phyloP scores from a whole-genome alignment of 2,329 filamentous ascomycete genomes.

The Colletotrichum eremochloae region DNA sequence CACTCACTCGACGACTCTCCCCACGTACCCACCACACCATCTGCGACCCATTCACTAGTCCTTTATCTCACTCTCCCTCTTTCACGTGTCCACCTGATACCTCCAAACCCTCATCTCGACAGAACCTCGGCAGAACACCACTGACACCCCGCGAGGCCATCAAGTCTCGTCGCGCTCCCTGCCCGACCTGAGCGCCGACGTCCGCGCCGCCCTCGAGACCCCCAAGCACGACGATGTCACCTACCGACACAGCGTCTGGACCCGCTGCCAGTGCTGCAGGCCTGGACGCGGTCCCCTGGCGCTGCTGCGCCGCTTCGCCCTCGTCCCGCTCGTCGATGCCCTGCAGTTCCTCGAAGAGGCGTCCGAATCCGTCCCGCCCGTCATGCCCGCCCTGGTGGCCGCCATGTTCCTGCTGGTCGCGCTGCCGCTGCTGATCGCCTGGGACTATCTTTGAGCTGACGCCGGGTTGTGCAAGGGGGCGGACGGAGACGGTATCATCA shows the following conservation, averaged over 20 bases:
- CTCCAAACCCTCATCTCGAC: neutral
- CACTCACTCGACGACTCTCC: neutral
- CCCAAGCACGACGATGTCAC: slow-evolving; percentile 36
- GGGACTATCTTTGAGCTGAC: slow-evolving; percentile 21
- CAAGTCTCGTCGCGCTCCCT: slow-evolving; percentile 27
- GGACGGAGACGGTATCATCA: neutral
- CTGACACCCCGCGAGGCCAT: slow-evolving; percentile 17
- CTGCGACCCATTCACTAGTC: neutral
- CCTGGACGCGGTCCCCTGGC: slow-evolving; percentile 23
- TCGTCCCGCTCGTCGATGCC: slow-evolving; percentile 27
- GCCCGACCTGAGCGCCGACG: slow-evolving; percentile 39
- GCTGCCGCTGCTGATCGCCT: slow-evolving; percentile 32
- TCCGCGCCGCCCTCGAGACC: slow-evolving; percentile 30
- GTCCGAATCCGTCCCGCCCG: slow-evolving; percentile 31
- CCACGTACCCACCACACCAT: neutral
- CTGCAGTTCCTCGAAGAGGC: slow-evolving; percentile 24
- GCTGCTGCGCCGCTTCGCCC: slow-evolving; percentile 27
- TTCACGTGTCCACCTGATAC: neutral
- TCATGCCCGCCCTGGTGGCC: slow-evolving; percentile 34
- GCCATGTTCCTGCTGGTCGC: slow-evolving; percentile 26
- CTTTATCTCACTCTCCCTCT: neutral
- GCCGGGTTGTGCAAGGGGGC: neutral
- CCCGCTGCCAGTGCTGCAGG: slow-evolving; percentile 37
- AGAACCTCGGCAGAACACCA: neutral
- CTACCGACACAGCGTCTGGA: slow-evolving; percentile 37